Evolutionary conservation across 2,329 filamentous ascomycete species (phyloP).

Genomic region (Hypomyces perniciosus): DNA sequence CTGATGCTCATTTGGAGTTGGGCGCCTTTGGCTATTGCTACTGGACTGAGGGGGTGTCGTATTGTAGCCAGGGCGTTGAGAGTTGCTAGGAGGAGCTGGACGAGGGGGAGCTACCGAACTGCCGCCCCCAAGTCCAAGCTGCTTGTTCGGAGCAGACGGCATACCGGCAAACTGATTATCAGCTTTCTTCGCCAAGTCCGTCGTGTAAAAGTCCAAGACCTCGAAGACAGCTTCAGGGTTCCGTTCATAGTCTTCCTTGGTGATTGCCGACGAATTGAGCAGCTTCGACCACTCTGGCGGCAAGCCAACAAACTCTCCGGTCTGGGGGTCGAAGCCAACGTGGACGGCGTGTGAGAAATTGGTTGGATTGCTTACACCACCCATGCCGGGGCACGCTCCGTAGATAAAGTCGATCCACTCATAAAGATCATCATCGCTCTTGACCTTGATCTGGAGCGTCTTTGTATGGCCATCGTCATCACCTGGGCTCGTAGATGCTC

Average conservation of each 20-base stretch:
- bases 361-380: slow-evolving; percentile 95
- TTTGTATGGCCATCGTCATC: slow-evolving; percentile 76
- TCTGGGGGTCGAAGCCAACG: slow-evolving; percentile 93
- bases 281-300: slow-evolving; percentile 97
- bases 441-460: slow-evolving; percentile 86
- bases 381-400: slow-evolving; percentile 93
- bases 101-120: slow-evolving; percentile 62
- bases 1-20: slow-evolving; percentile 35
- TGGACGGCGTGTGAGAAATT: slow-evolving; percentile 97
- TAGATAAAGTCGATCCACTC: slow-evolving; percentile 99
- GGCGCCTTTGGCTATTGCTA: slow-evolving; percentile 38
- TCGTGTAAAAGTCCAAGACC: slow-evolving; percentile 79
- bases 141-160: slow-evolving; percentile 52
- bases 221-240: slow-evolving; percentile 84
- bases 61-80: slow-evolving; percentile 39
- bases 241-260: slow-evolving; percentile 96
- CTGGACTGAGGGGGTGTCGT: slow-evolving; percentile 32
- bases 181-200: slow-evolving; percentile 70
- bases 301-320: slow-evolving; percentile 88
- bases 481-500: slow-evolving; percentile 62
- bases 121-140: slow-evolving; percentile 51
- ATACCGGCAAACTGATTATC: slow-evolving; percentile 65
- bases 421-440: slow-evolving; percentile 93
- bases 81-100: slow-evolving; percentile 44
- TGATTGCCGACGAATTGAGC: slow-evolving; percentile 91